Conservation (phyloP, 2,329 filamentous ascomycete species). For the Talaromyces sp. region DNA sequence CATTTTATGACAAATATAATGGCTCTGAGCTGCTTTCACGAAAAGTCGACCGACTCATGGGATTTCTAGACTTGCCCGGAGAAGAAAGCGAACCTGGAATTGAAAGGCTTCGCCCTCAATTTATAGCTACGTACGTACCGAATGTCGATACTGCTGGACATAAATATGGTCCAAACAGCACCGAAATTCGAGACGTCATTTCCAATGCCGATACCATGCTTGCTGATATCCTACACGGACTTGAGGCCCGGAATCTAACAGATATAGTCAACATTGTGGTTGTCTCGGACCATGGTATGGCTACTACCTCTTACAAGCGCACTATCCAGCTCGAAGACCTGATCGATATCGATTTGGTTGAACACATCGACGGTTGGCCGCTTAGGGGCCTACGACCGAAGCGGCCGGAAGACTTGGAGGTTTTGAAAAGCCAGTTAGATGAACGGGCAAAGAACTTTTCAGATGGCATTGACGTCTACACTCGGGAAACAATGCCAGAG, state of each 20-base stretch:
- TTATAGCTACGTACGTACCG: conserved; percentile 92
- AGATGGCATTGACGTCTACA: conserved; percentile 75
- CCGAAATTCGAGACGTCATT: conserved; percentile 78
- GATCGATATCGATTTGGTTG: conserved; percentile 70
- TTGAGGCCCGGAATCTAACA: conserved; percentile 79
- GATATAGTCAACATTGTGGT: conserved; percentile 87
- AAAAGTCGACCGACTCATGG: conserved; percentile 76
- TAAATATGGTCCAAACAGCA: conserved; percentile 87
- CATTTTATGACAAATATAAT: conserved; percentile 80
- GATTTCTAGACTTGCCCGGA: conserved; percentile 80
- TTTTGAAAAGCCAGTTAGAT: conserved; percentile 58
- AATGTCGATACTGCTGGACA: conserved; percentile 87
- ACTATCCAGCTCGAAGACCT: conserved; percentile 88
- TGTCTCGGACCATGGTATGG: conserved; percentile 99
- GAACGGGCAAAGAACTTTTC: conserved; percentile 55
- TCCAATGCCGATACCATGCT: conserved; percentile 78
- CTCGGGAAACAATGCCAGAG: conserved; percentile 81
- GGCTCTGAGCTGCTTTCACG: conserved; percentile 65
- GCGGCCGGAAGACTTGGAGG: conserved; percentile 59
- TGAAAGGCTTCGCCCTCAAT: conserved; percentile 66
- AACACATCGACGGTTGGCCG: conserved; percentile 91
- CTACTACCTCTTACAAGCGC: conserved; percentile 75
- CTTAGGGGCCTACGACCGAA: conserved; percentile 83
- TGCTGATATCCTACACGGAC: conserved; percentile 66
- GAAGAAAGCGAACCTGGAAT: conserved; percentile 53